These are phyloP conservation scores for Blastobotrys persicus DNA, from an alignment of 1,139 yeast species.

Conservation along the genomic window DNA sequence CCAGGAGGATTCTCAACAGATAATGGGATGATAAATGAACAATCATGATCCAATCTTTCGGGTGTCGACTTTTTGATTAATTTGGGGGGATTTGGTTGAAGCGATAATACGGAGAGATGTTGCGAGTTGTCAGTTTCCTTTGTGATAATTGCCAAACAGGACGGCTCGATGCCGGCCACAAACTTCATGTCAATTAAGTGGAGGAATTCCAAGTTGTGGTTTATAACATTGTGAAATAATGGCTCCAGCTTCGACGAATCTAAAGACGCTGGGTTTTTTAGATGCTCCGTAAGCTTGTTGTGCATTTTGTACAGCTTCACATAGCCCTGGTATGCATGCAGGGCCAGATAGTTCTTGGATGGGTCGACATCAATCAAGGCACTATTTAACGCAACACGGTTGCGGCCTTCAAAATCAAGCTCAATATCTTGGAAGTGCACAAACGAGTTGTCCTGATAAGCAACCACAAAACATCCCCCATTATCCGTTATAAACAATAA, in stretches of 20 bases:
- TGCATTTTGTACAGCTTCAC: slow-evolving; percentile 12
- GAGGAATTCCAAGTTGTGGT: slow-evolving; percentile 16
- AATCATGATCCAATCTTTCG: slow-evolving; percentile 13
- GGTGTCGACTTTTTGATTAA: not conserved
- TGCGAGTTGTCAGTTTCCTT: slow-evolving; percentile 4
- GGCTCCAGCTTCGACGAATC: not conserved
- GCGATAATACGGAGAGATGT: slow-evolving; percentile 3
- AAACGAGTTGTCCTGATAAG: slow-evolving; percentile 17
- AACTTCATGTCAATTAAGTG: slow-evolving; percentile 17
- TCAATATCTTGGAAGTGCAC: slow-evolving; percentile 10
- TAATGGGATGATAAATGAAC: slow-evolving; percentile 7
- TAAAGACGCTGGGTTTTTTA: not conserved
- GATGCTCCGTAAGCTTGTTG: slow-evolving; percentile 1
- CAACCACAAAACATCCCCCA: slow-evolving; percentile 16
- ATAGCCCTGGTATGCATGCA: slow-evolving; percentile 15
- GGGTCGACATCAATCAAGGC: slow-evolving; percentile 16
- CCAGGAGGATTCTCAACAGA: not conserved
- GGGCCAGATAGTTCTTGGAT: slow-evolving; percentile 14
- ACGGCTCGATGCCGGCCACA: slow-evolving; percentile 14
- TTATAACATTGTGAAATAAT: slow-evolving; percentile 4
- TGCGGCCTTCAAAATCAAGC: slow-evolving; percentile 3
- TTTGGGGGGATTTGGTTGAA: not conserved
- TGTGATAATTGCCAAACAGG: slow-evolving; percentile 17
- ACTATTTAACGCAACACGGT: slow-evolving; percentile 5
- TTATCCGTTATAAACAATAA: slow-evolving; percentile 16